Conservation (phyloP, 2,329 filamentous ascomycete genomes). For the Beauveria pseudobassiana region DNA sequence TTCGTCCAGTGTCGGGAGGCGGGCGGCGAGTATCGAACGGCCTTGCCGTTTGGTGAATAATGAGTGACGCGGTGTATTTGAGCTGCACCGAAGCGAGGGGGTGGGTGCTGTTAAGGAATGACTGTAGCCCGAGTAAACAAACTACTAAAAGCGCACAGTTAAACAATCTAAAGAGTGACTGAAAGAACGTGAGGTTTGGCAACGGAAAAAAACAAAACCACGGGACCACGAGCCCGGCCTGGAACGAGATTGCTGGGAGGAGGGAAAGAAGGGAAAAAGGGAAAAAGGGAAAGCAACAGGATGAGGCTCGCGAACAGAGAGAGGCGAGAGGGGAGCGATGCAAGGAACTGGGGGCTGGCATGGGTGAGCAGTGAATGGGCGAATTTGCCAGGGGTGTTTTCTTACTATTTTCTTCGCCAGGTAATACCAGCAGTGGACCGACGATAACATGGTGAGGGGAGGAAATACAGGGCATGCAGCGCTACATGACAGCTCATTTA, state of each 20-base stretch:
- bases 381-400: background rate
- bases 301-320: conserved; percentile 5
- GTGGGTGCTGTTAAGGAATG: conserved; percentile 8
- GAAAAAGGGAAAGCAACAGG: background rate
- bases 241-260: conserved; percentile 10
- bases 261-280: background rate
- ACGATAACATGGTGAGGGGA: background rate
- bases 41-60: background rate
- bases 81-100: background rate
- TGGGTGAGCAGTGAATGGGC: background rate
- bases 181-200: background rate
- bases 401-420: background rate
- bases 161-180: conserved; percentile 10
- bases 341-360: background rate
- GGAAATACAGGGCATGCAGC: background rate
- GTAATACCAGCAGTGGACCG: background rate
- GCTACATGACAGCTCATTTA: background rate
- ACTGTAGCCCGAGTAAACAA: conserved; percentile 9
- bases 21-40: background rate
- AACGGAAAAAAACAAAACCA: conserved; percentile 5
- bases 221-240: conserved; percentile 8
- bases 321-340: background rate
- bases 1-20: background rate
- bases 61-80: conserved; percentile 6
- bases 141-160: background rate